Base-by-base conservation (phyloP, 441 rosid species). In the Omphalea diandra region DNA sequence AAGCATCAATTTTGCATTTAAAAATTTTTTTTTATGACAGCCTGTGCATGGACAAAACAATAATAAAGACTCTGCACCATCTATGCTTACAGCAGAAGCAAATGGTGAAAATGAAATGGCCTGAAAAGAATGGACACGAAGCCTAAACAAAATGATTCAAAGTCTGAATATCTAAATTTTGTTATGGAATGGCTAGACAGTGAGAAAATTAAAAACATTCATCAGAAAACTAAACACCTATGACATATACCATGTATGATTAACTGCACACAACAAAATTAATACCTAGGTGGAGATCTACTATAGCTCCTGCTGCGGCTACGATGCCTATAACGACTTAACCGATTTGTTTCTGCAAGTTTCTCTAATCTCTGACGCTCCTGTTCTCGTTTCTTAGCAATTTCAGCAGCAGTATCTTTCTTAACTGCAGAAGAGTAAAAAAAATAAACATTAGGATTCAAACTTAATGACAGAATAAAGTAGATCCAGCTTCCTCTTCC, bases 391-490 rank as follows among this genome's bases (percentile, higher is more conserved):
- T 93, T 95, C 82, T 95, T 95, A 70, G 94, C 96, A 67, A 84
- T 86, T 81, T 90, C 98, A 29, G 90, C 88, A 67, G 95, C 98
- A 75, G 96, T 85, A 78, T 95, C 99, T 67, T 95, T 95, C 82
- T 89, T 95, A 76, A 95, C 99, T 95, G 90, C 64, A 84, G 50
- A 31, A 29, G 44, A 61, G 32, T 38, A 24, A 32, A 40, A 32
- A 40, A 40, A 63, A 61, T 33, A 62, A 33, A 65, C 4, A 41
- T 17, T 22, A n/a, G 38, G 22, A 17, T 24, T 10, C 52, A 35
- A 24, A 40, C 15, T 20, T 22, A 1, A n/a, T 1, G 43, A 38
- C 7, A 29, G 10, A 43, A 56, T 17, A 60, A 5, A 33, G 31
- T 0, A 2, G 29, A 38, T 32, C 4, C n/a, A 44, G 7, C 61